These are phyloP conservation scores for Umbelopsis vinacea DNA, from an alignment of 192 early-diverging fungal genomes.

Conservation along the genomic window DNA sequence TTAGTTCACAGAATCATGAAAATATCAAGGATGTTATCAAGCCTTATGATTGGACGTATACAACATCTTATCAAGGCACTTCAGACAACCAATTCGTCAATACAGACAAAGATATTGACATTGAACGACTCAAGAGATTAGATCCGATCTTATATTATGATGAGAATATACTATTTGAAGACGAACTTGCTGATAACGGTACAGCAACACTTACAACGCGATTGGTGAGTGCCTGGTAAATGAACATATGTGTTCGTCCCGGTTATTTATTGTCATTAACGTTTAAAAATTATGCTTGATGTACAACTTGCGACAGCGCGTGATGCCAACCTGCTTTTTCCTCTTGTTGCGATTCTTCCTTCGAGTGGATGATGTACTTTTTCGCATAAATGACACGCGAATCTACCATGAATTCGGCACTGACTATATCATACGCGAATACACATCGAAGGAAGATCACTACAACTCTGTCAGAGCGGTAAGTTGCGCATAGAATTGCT, in stretches of 20 bases:
- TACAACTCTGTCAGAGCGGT: conserved; percentile 65
- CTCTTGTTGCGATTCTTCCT: conserved; percentile 88
- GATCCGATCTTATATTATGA: conserved; percentile 96
- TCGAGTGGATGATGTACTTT: conserved; percentile 92
- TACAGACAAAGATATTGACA: conserved; percentile 64
- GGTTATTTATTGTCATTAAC: too few species aligned
- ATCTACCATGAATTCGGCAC: conserved; percentile 88
- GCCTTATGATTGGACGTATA: conserved; percentile 98
- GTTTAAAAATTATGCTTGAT: background rate
- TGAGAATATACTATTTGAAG: conserved; percentile 93
- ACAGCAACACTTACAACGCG: conserved; percentile 77
- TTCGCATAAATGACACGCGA: conserved; percentile 89
- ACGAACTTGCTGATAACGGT: conserved; percentile 97
- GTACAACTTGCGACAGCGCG: conserved; percentile 61
- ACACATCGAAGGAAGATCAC: conserved; percentile 65
- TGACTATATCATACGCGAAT: conserved; percentile 68
- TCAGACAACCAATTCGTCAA: background rate
- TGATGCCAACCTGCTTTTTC: conserved; percentile 93
- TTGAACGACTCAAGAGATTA: conserved; percentile 69
- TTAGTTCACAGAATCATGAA: conserved; percentile 55
- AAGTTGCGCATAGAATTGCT: conserved; percentile 19
- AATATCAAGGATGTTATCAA: conserved; percentile 84
- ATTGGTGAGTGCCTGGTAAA: conserved; percentile 61
- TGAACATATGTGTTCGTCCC: too few species aligned
- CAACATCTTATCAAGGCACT: conserved; percentile 81